Evolutionary conservation across 1,139 yeast species (phyloP).

Genomic region (Meyerozyma guilliermondii): DNA sequence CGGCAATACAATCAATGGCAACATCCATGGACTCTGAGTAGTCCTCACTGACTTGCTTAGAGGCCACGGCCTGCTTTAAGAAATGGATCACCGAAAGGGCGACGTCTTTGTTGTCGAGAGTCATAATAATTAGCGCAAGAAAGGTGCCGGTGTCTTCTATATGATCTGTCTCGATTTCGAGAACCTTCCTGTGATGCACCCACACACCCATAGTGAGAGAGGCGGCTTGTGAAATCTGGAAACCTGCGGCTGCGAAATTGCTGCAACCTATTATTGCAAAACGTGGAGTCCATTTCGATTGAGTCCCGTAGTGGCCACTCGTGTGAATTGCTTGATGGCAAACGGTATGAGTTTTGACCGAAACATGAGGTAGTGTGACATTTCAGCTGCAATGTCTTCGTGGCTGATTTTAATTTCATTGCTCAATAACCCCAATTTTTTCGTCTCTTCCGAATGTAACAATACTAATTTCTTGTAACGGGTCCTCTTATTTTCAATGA

Average conservation of each 20-base stretch:
- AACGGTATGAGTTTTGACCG: slow-evolving; percentile 37
- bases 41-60: slow-evolving; percentile 69
- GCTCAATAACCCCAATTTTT: slow-evolving; percentile 29
- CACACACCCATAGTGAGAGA: not conserved
- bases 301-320: not conserved
- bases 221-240: not conserved
- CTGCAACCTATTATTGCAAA: too few species aligned
- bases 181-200: not conserved
- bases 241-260: not conserved
- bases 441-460: slow-evolving; percentile 29
- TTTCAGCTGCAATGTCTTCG: slow-evolving; percentile 58
- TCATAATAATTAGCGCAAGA: slow-evolving; percentile 12
- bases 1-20: slow-evolving; percentile 88
- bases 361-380: slow-evolving; percentile 52
- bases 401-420: slow-evolving; percentile 43
- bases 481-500: slow-evolving; percentile 31
- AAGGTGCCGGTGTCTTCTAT: not conserved
- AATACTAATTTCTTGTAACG: slow-evolving; percentile 28
- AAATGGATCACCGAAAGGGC: slow-evolving; percentile 75
- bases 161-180: not conserved
- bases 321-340: slow-evolving; percentile 19
- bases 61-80: slow-evolving; percentile 54
- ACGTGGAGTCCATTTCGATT: not conserved
- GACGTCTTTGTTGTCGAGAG: slow-evolving; percentile 53
- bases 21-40: slow-evolving; percentile 90